Percentiles rank a stretch among this genome's conserved stretches.
Evolutionary conservation across 2,329 filamentous ascomycete species (phyloP).

Genomic region (Calonectria henricotiae): DNA sequence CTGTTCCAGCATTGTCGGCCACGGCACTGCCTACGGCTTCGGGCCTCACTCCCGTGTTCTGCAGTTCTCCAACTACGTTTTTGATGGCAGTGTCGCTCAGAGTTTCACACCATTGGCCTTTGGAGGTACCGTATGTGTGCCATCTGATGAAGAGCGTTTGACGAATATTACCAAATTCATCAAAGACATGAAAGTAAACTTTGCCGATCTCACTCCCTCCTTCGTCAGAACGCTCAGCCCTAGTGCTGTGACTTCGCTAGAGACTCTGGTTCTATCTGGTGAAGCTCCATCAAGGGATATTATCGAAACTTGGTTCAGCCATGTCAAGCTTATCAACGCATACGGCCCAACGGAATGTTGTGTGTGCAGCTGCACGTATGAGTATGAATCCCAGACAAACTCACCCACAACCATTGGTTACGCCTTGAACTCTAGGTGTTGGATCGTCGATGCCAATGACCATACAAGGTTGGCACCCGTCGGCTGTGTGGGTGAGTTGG

Average conservation of each 20-base stretch:
- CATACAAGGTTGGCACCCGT: not conserved
- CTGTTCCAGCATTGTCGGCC: constrained; percentile 9
- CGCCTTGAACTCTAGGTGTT: constrained; percentile 54
- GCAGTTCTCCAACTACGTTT: constrained; percentile 11
- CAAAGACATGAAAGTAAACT: constrained; percentile 1
- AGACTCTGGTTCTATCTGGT: constrained; percentile 24
- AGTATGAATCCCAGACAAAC: not conserved
- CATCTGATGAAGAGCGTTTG: constrained; percentile 25
- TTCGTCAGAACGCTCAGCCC: constrained; percentile 27
- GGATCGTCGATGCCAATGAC: constrained; percentile 12
- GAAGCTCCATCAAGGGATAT: constrained; percentile 20
- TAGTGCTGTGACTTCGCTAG: not conserved
- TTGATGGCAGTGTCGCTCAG: not conserved
- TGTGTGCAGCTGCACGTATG: constrained; percentile 9
- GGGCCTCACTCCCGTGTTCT: not conserved
- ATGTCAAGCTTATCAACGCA: constrained; percentile 14
- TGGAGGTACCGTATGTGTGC: constrained; percentile 21
- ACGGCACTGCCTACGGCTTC: constrained; percentile 4
- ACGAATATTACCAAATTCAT: constrained; percentile 4
- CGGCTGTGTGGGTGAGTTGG: constrained; percentile 6
- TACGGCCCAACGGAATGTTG: constrained; percentile 6
- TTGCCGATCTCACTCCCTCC: constrained; percentile 20
- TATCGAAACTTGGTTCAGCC: constrained; percentile 19
- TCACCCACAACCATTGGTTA: constrained; percentile 12
- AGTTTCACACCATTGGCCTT: constrained; percentile 9